phyloP scores from a whole-genome alignment of 805 yeast species.

The Metschnikowia borealis region DNA sequence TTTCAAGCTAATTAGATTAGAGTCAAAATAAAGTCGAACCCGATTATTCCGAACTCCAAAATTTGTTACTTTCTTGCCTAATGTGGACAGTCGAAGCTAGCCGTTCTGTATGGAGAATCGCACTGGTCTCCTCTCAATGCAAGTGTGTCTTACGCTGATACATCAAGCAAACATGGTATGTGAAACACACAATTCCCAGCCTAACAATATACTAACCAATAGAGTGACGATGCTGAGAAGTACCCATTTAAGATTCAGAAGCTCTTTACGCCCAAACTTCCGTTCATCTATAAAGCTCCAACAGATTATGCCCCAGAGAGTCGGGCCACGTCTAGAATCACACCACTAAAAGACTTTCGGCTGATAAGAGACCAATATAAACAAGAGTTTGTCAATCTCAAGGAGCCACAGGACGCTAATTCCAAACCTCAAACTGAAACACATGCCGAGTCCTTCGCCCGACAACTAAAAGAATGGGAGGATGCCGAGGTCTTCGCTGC shows the following conservation, averaged over 20 bases:
- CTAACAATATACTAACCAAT: conserved; percentile 10
- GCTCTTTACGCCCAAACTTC: conserved; percentile 56
- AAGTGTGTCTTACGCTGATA: not conserved
- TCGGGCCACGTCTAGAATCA: conserved; percentile 44
- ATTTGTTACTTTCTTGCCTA: not conserved
- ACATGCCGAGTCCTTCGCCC: conserved; percentile 9
- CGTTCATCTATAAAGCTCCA: conserved; percentile 47
- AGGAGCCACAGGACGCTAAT: too few relatives aligned
- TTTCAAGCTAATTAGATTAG: too few relatives aligned
- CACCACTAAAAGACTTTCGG: conserved; percentile 41
- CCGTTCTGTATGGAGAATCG: conserved; percentile 1
- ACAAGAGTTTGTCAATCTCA: conserved; percentile 16
- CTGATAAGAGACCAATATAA: conserved; percentile 25
- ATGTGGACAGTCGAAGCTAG: not conserved
- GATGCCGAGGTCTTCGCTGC: conserved; percentile 16
- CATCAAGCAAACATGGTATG: not conserved
- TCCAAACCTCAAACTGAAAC: conserved; percentile 3
- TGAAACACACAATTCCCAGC: not conserved
- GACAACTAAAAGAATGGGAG: conserved; percentile 20
- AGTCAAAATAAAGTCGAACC: not conserved
- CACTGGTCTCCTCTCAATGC: not conserved
- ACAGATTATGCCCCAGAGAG: conserved; percentile 46
- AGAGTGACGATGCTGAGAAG: conserved; percentile 20
- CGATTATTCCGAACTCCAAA: too few relatives aligned
- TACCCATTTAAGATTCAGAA: conserved; percentile 44